phyloP scores from a whole-genome alignment of 768 basidiomycete genomes.

The Boletus pseudo-olivaceus region DNA sequence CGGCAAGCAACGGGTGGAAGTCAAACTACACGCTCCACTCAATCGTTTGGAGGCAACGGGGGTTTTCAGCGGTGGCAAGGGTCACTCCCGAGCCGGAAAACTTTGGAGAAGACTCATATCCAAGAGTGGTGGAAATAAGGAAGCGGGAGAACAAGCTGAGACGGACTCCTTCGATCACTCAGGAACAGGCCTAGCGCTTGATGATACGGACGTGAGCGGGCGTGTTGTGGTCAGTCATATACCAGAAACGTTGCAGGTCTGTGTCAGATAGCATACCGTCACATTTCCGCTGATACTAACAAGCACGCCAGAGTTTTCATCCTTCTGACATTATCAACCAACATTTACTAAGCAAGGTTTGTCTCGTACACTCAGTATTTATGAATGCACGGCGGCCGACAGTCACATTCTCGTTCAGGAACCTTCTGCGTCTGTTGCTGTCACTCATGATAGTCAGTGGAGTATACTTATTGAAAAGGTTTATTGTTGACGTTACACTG shows the following conservation, averaged over 20 bases:
- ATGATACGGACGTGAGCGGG: neutral
- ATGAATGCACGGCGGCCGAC: neutral
- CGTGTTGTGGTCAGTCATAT: neutral
- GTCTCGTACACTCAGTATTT: neutral
- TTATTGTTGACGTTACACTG: neutral
- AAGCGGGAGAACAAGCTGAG: neutral
- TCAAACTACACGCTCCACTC: neutral
- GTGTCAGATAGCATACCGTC: neutral
- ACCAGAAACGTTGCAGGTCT: neutral
- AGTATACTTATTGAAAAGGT: conserved; percentile 8
- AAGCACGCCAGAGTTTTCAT: conserved; percentile 1
- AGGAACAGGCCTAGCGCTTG: neutral
- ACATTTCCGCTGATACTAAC: neutral
- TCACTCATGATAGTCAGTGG: conserved; percentile 17
- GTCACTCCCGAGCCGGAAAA: neutral
- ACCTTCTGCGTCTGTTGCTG: conserved; percentile 8
- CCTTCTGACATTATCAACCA: conserved; percentile 15
- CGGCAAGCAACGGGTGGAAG: neutral
- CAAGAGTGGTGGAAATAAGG: neutral
- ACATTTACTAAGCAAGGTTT: conserved; percentile 7
- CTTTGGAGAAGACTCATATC: conserved; percentile 2
- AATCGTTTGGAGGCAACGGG: neutral
- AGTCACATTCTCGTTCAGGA: neutral
- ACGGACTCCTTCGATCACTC: neutral
- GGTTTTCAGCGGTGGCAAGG: neutral